Conservation (phyloP, 2,329 filamentous ascomycete genomes). For the Colletotrichum tofieldiae region DNA sequence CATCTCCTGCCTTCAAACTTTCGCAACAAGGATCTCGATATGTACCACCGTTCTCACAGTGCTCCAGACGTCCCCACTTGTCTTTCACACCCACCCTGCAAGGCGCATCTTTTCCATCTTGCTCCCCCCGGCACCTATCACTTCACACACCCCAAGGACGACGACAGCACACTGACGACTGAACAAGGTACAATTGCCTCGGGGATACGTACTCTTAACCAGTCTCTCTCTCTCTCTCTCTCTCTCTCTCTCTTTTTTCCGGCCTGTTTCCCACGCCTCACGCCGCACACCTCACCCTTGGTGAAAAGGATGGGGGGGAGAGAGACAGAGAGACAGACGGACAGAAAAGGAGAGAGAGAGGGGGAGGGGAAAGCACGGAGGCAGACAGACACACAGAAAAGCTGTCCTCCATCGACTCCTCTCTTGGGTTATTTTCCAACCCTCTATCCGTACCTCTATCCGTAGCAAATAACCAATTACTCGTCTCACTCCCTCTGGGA, state of each 20-base stretch:
- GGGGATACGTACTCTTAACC: not conserved
- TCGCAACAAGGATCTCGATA: constrained; percentile 2
- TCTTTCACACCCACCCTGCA: constrained; percentile 20
- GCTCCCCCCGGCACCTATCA: constrained; percentile 24
- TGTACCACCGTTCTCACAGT: constrained; percentile 20
- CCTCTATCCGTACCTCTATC: not conserved
- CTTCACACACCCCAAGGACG: constrained; percentile 7
- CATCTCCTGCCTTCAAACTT: constrained; percentile 7
- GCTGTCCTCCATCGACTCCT: constrained; percentile 4
- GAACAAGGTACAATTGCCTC: not conserved
- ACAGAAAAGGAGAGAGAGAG: not conserved
- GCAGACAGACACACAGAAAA: not conserved
- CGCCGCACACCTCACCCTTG: not conserved
- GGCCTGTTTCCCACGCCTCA: not conserved
- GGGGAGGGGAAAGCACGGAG: not conserved
- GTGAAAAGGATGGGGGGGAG: not conserved
- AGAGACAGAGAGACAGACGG: not conserved
- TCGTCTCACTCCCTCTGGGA: constrained; percentile 12
- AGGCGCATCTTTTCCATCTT: constrained; percentile 19
- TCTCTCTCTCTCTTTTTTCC: not conserved
- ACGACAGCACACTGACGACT: not conserved
- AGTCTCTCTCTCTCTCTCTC: not conserved
- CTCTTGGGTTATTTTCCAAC: not conserved
- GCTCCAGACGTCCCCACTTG: not conserved
- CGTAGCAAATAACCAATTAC: constrained; percentile 12